Conservation (phyloP, 164 flowering plant genomes). For the Aristolochia fimbriata region DNA sequence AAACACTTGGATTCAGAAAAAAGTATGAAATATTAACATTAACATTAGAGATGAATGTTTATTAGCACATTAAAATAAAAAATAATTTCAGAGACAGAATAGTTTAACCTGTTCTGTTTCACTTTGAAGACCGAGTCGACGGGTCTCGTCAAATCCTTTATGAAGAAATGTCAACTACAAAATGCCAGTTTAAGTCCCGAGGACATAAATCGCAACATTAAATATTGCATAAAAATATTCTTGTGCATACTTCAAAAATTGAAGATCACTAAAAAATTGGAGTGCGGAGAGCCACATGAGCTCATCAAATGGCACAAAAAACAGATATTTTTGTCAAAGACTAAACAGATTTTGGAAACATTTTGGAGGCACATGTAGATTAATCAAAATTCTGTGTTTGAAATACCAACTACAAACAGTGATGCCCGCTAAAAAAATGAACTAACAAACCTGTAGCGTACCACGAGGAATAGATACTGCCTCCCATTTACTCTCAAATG, state of each 20-base stretch:
- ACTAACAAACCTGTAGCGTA: slow-evolving; percentile 90
- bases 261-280: too few species aligned
- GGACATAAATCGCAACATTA: too few species aligned
- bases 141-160: slow-evolving; percentile 95
- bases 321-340: too few species aligned
- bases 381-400: too few species aligned
- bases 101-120: slow-evolving; percentile 78
- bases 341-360: too few species aligned
- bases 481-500: slow-evolving; percentile 44
- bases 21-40: background rate
- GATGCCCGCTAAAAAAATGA: background rate
- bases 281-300: too few species aligned
- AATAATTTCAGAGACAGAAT: background rate
- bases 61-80: background rate
- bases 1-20: background rate
- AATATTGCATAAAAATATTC: too few species aligned
- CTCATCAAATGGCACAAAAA: too few species aligned
- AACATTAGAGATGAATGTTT: background rate
- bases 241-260: too few species aligned
- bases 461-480: slow-evolving; percentile 86
- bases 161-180: slow-evolving; percentile 73
- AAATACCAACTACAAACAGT: too few species aligned
- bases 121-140: slow-evolving; percentile 78
- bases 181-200: background rate
- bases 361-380: too few species aligned